Conservation (phyloP, 805 yeast species). For the Babjeviella inositovora region DNA sequence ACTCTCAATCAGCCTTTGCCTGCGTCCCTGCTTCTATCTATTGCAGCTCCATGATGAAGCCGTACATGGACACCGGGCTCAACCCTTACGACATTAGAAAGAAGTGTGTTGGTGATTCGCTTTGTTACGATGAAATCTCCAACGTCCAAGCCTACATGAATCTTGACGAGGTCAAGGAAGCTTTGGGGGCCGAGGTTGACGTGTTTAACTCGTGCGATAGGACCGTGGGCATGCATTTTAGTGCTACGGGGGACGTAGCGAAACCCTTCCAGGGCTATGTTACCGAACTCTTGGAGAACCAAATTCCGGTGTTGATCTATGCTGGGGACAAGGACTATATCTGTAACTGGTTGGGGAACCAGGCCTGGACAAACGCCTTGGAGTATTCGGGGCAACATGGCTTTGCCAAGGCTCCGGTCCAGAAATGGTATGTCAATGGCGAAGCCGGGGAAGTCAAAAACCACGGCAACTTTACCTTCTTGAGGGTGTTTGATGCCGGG, state of each 20-base stretch:
- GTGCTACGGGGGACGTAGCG: constrained; percentile 49
- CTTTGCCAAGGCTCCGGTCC: constrained; percentile 23
- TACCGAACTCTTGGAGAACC: constrained; percentile 48
- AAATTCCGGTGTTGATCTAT: constrained; percentile 68
- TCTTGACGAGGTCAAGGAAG: constrained; percentile 31
- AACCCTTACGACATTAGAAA: constrained; percentile 55
- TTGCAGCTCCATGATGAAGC: constrained; percentile 74
- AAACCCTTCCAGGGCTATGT: constrained; percentile 45
- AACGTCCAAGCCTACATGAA: constrained; percentile 36
- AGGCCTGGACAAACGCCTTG: constrained; percentile 61
- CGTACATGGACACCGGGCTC: constrained; percentile 56
- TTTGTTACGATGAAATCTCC: constrained; percentile 35
- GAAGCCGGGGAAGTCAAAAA: constrained; percentile 73
- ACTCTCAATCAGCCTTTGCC: constrained; percentile 55
- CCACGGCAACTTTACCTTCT: constrained; percentile 53
- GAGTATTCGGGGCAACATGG: constrained; percentile 43
- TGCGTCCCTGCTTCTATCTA: constrained; percentile 87
- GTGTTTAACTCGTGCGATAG: constrained; percentile 34
- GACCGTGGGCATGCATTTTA: constrained; percentile 29
- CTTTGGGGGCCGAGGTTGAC: constrained; percentile 38
- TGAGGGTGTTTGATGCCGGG: constrained; percentile 71
- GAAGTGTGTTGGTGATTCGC: constrained; percentile 29
- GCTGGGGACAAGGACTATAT: constrained; percentile 94
- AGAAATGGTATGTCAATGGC: constrained; percentile 25
- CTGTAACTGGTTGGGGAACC: constrained; percentile 87